Evolutionary conservation across 768 basidiomycete species (phyloP).

Genomic region (Xanthoconium purpureum): DNA sequence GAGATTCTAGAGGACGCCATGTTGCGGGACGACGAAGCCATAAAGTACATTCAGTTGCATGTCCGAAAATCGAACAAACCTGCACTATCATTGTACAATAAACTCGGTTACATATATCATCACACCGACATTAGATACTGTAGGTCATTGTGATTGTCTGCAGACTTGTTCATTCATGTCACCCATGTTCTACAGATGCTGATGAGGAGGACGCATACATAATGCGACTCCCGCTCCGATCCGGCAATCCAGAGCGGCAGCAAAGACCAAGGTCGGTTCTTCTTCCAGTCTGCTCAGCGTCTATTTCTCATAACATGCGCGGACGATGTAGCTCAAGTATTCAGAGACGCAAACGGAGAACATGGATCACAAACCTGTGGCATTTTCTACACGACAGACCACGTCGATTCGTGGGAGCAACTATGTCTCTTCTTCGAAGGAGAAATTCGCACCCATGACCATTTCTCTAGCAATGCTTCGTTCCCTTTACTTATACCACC

Average conservation of each 20-base stretch:
- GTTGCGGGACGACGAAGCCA: conserved; percentile 6
- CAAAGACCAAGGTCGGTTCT: conserved; percentile 13
- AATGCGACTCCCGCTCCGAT: conserved; percentile 20
- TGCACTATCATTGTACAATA: conserved; percentile 22
- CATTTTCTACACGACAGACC: conserved; percentile 12
- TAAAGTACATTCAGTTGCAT: conserved; percentile 27
- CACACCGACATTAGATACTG: conserved; percentile 23
- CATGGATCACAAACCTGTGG: conserved; percentile 15
- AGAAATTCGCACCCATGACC: conserved; percentile 9
- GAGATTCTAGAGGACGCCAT: conserved; percentile 25
- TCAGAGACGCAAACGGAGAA: conserved; percentile 2
- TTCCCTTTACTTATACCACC: background rate
- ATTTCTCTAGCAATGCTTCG: background rate
- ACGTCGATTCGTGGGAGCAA: conserved; percentile 1
- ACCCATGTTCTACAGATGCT: conserved; percentile 15
- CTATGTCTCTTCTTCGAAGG: conserved; percentile 15
- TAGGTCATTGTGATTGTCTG: conserved; percentile 12
- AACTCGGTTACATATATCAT: conserved; percentile 23
- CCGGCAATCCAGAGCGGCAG: background rate
- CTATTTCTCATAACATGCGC: background rate
- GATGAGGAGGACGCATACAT: conserved; percentile 27
- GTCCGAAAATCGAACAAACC: conserved; percentile 30
- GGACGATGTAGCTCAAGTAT: conserved; percentile 2
- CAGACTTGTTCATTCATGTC: background rate
- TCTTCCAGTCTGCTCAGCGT: background rate